Evolutionary conservation across 2,329 filamentous ascomycete genomes (phyloP).

Genomic region (Colletotrichum trifolii): DNA sequence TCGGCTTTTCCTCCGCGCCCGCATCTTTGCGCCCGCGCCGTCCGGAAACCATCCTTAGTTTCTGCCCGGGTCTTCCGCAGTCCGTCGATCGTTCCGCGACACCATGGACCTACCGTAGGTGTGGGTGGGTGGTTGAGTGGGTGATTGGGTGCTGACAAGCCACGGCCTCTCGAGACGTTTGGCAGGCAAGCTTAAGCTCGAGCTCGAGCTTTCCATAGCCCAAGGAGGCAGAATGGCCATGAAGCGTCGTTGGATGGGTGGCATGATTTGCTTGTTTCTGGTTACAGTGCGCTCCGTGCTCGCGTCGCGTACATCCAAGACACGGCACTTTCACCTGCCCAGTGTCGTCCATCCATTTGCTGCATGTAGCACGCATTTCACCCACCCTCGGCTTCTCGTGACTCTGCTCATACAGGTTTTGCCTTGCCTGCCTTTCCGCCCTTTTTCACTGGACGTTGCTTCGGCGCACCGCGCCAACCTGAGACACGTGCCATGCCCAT

Average conservation of each 20-base stretch:
- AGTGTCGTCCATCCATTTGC: too few species aligned
- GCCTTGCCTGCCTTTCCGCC: background rate
- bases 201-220: too few species aligned
- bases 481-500: constrained; percentile 23
- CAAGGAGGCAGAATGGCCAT: too few species aligned
- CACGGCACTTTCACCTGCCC: too few species aligned
- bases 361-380: background rate
- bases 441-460: constrained; percentile 15
- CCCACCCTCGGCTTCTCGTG: background rate
- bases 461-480: constrained; percentile 25
- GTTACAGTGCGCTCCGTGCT: too few species aligned
- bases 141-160: background rate
- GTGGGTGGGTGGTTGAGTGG: background rate
- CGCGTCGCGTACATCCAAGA: too few species aligned
- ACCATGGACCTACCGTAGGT: background rate
- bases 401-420: background rate
- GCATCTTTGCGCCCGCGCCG: constrained; percentile 28
- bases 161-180: too few species aligned
- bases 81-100: constrained; percentile 9
- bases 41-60: constrained; percentile 11
- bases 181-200: too few species aligned
- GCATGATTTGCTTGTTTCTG: too few species aligned
- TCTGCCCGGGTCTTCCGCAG: constrained; percentile 7
- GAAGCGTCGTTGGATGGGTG: too few species aligned
- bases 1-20: constrained; percentile 28